phyloP scores from a whole-genome alignment of 2,329 filamentous ascomycete genomes.

The Alternaria consortialis region DNA sequence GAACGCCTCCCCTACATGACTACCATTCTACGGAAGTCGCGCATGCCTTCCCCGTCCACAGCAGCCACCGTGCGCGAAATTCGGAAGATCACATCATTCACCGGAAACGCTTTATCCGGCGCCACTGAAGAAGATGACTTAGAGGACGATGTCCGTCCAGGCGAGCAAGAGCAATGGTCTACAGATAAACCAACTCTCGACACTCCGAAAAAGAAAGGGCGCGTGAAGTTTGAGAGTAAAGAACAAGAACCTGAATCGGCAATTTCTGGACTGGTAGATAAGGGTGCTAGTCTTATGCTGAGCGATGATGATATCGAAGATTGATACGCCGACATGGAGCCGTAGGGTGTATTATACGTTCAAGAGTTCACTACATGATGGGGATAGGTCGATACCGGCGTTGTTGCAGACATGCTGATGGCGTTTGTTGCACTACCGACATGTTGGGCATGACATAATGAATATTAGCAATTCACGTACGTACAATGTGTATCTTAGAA shows the following conservation, averaged over 20 bases:
- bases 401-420: not conserved
- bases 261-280: conserved; percentile 33
- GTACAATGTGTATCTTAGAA: not conserved
- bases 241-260: conserved; percentile 32
- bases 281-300: conserved; percentile 50
- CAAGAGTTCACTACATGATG: not conserved
- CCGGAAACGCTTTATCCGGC: conserved; percentile 28
- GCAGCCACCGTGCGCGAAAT: conserved; percentile 63
- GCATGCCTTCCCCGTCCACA: conserved; percentile 36
- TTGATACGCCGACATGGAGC: conserved; percentile 13
- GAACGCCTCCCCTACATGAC: conserved; percentile 88
- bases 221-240: conserved; percentile 32
- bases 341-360: not conserved
- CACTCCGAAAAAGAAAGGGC: conserved; percentile 34
- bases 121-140: conserved; percentile 47
- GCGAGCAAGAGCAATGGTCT: conserved; percentile 52
- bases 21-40: conserved; percentile 61
- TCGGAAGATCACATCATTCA: conserved; percentile 74
- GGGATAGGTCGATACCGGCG: not conserved
- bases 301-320: conserved; percentile 61
- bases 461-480: not conserved
- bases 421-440: not conserved
- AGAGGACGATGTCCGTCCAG: conserved; percentile 39
- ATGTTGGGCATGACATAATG: not conserved
- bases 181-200: conserved; percentile 52